phyloP scores from a whole-genome alignment of 495 filamentous ascomycete genomes.

The Aspergillus egyptiacus region DNA sequence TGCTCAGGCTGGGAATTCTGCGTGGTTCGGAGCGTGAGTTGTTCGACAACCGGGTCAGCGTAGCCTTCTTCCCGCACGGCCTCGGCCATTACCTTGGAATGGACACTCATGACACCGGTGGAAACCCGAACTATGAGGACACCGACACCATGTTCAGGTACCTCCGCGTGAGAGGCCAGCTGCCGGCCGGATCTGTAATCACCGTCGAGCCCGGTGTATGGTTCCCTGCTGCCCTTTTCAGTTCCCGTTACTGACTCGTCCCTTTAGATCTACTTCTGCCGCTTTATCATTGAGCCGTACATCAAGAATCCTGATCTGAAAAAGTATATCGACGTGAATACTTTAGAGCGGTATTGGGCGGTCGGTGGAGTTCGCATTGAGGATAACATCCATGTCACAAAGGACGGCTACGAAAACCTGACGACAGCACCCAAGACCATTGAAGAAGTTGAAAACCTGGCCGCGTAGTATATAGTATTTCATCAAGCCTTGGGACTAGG shows the following conservation, averaged over 20 bases:
- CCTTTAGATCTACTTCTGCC: slow-evolving; percentile 81
- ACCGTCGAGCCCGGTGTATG: slow-evolving; percentile 86
- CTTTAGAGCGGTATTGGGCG: slow-evolving; percentile 78
- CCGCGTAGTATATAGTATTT: slow-evolving; percentile 10
- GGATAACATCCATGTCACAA: slow-evolving; percentile 72
- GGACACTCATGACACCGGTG: slow-evolving; percentile 92
- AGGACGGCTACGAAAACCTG: slow-evolving; percentile 71
- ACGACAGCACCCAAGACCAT: slow-evolving; percentile 70
- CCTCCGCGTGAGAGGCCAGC: slow-evolving; percentile 67
- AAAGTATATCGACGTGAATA: slow-evolving; percentile 65
- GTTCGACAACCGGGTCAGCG: slow-evolving; percentile 64
- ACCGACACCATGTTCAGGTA: slow-evolving; percentile 79
- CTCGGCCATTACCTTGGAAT: slow-evolving; percentile 89
- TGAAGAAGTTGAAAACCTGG: slow-evolving; percentile 58
- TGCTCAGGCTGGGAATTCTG: slow-evolving; percentile 71
- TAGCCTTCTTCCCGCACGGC: slow-evolving; percentile 89
- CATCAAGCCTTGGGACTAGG: neutral
- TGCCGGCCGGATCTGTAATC: slow-evolving; percentile 73
- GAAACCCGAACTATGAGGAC: slow-evolving; percentile 79
- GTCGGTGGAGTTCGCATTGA: slow-evolving; percentile 82
- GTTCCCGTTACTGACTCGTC: slow-evolving; percentile 7
- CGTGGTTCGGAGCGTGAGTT: slow-evolving; percentile 63
- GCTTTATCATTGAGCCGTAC: slow-evolving; percentile 84
- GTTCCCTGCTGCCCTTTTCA: slow-evolving; percentile 1
- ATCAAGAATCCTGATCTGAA: slow-evolving; percentile 61